Base-by-base conservation (phyloP, 768 basidiomycete species). In the Antrodiella citrinella region DNA sequence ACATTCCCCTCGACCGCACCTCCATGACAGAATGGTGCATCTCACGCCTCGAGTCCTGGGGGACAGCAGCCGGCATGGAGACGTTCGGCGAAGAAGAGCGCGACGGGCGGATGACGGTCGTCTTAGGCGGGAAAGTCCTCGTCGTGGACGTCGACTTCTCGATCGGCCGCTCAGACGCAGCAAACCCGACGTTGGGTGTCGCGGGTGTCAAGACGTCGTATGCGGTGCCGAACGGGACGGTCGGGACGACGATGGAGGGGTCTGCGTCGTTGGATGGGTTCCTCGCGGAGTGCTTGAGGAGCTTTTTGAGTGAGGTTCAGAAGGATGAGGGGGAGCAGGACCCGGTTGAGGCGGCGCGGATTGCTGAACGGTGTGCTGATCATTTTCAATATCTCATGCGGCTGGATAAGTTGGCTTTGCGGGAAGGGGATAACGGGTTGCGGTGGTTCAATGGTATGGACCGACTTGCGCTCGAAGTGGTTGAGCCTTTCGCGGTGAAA, bases 61-160 rank as follows among this genome's bases (percentile, higher is more conserved):
- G 79, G 4, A 73, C 72, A 15, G 67, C 74, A 22, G 80, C 73
- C 3, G 85, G 83, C 22, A 84, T 89, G 84, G 84, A 89, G 58
- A 71, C 80, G 3, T 90, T 86, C 69, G 77, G 74, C 52, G 86
- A 88, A 54, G 59, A 59, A 13, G 74, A 78, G 43, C 66, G 67
- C 18, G 70, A 71, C 30, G 76, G 74, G 13, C 68, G 69, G 21
- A 68, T 75, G 38, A 81, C 75, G 0, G 67, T 87, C 35, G 74
- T 83, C 18, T 74, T 89, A 30, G 88, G 81, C 3, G 88, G 88
- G 1, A 87, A 87, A 62, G 80, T 88, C n/a, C 68, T 91, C 9
- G 86, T 90, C 26, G 67, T 90, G 48, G 88, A 91, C 61, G 73
- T 89, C 51, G 82, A 86, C 56, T 76, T 91, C 54, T 59, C 69